phyloP scores from a whole-genome alignment of 768 basidiomycete genomes.

The Xerocomus brunneocitrinus region DNA sequence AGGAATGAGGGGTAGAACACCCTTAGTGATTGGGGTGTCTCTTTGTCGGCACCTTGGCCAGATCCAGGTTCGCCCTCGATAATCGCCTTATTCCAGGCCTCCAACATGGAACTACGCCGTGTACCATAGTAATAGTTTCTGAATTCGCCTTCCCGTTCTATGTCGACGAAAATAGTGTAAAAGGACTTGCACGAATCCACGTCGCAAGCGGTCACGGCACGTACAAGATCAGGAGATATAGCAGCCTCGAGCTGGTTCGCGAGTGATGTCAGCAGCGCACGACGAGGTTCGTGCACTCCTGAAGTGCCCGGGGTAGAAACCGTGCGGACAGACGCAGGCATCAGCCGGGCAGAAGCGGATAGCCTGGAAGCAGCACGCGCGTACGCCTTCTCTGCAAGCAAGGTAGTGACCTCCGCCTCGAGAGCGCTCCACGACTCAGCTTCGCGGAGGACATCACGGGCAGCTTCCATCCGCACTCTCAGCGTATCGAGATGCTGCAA shows the following conservation, averaged over 20 bases:
- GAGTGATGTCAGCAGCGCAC: slow-evolving; percentile 82
- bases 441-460: slow-evolving; percentile 85
- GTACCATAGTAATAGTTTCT: slow-evolving; percentile 92
- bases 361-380: slow-evolving; percentile 89
- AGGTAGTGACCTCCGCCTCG: slow-evolving; percentile 84
- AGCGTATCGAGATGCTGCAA: slow-evolving; percentile 80
- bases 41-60: slow-evolving; percentile 37
- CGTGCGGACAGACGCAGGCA: slow-evolving; percentile 91
- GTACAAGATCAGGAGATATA: slow-evolving; percentile 84
- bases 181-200: slow-evolving; percentile 69
- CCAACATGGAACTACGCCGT: slow-evolving; percentile 57
- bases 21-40: slow-evolving; percentile 45
- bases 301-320: slow-evolving; percentile 43
- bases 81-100: slow-evolving; percentile 61
- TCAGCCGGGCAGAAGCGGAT: slow-evolving; percentile 81
- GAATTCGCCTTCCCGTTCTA: slow-evolving; percentile 90
- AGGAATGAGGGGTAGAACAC: slow-evolving; percentile 77
- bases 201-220: slow-evolving; percentile 79
- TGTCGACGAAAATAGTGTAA: slow-evolving; percentile 83
- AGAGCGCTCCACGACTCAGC: slow-evolving; percentile 97
- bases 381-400: slow-evolving; percentile 76
- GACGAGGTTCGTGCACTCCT: slow-evolving; percentile 66
- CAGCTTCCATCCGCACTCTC: slow-evolving; percentile 82
- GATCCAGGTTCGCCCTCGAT: slow-evolving; percentile 32
- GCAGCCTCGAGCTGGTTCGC: slow-evolving; percentile 96